Base-by-base conservation (phyloP, 768 basidiomycete species). In the Cyclocybe cylindracea region DNA sequence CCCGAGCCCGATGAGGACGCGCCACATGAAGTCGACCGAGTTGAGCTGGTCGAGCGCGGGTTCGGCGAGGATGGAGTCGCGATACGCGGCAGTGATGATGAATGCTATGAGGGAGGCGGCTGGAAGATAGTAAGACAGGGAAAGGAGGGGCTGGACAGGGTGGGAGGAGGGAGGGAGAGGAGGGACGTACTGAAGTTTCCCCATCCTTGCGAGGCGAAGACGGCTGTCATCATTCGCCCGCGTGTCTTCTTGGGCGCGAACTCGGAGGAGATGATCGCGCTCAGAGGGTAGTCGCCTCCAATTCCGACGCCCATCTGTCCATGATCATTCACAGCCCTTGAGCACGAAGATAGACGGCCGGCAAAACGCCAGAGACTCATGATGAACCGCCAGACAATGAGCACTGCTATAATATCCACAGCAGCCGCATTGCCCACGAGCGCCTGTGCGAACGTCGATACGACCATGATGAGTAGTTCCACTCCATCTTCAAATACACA, bases 141-240 rank as follows among this genome's bases (percentile, higher is more conserved):
- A 24, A 24, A 5, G 24, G 24, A 24, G 24, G 24, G 24, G 24
- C 5, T 24, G 24, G 24, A 46, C 47, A 49, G 2, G 19, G 16
- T 32, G 40, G 13, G 38, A 44, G 31, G 34, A 32, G 8, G 7
- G 31, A 11, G 5, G n/a, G 11, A 16, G 16, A 29, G 5, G 10
- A 42, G n/a, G n/a, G n/a, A n/a, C 79, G 56, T 54, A 87, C 87
- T 58, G 57, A 93, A 82, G 68, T 93, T 85, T 44, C 93, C 93
- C 87, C 89, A 95, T 16, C 93, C 93, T 58, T 95, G 93, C 44
- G 78, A 70, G 0, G 93, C 85, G 56, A 94, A 95, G 0, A 94
- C 91, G 5, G 87, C 89, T 0, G 87, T 86, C 91, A 96, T 94
- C 69, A 96, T 83, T 16, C 91, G 78, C 40, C 93, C 93, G 57